These are phyloP conservation scores for Yamadazyma conglobata DNA, from an alignment of 1,139 yeast species.

Conservation along the genomic window DNA sequence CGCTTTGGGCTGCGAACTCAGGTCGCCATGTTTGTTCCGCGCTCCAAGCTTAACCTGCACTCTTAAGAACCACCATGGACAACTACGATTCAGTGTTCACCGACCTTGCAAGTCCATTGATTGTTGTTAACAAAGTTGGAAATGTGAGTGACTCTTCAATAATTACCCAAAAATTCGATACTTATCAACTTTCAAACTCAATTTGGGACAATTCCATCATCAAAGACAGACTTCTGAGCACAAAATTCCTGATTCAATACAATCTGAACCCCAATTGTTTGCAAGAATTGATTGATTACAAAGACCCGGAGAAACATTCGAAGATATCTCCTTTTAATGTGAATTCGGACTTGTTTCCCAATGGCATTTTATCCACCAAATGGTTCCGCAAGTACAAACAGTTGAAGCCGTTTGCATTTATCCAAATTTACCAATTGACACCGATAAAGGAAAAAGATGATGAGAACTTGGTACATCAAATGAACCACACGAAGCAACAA, in stretches of 20 bases:
- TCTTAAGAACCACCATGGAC: no score
- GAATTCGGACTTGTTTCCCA: slow-evolving; percentile 38
- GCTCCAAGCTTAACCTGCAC: no score
- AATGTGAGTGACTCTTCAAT: no score
- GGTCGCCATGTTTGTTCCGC: no score
- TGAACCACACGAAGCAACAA: slow-evolving; percentile 18
- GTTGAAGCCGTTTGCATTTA: slow-evolving; percentile 33
- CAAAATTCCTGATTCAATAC: slow-evolving; percentile 33
- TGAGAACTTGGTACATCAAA: slow-evolving; percentile 16
- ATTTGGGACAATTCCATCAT: slow-evolving; percentile 43
- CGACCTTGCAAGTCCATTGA: slow-evolving; percentile 35
- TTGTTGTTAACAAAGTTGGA: no score
- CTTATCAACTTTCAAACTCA: slow-evolving; percentile 19
- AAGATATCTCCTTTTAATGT: slow-evolving; percentile 36
- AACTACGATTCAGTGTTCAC: slow-evolving; percentile 24
- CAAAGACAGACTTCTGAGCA: slow-evolving; percentile 34
- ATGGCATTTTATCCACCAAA: slow-evolving; percentile 33
- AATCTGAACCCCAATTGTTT: no score
- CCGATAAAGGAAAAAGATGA: slow-evolving; percentile 12
- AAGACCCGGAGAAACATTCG: slow-evolving; percentile 23
- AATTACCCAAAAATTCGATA: slow-evolving; percentile 14
- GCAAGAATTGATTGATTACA: slow-evolving; percentile 2
- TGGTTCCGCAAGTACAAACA: slow-evolving; percentile 38
- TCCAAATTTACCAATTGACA: slow-evolving; percentile 22
- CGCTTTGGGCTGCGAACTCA: no score